These are phyloP conservation scores for Amanita pallidorosea DNA, from an alignment of 768 basidiomycete genomes.

Conservation along the genomic window DNA sequence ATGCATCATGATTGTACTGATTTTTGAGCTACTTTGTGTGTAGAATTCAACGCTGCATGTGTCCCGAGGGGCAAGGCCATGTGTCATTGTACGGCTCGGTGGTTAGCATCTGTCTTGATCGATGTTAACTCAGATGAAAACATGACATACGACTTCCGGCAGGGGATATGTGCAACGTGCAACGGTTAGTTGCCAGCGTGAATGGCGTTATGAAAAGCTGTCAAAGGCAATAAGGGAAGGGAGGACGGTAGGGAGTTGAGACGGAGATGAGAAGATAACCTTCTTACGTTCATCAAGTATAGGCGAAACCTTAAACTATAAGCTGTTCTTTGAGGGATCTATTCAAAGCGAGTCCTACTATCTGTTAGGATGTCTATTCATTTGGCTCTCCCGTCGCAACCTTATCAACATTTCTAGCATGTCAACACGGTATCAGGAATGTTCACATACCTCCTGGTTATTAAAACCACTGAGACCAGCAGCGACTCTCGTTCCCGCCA, in stretches of 20 bases:
- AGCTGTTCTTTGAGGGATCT: too few relatives aligned
- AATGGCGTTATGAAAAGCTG: conserved; percentile 52
- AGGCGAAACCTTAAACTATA: conserved; percentile 42
- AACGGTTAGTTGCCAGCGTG: conserved; percentile 43
- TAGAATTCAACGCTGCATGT: background rate
- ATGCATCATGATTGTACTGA: too few relatives aligned
- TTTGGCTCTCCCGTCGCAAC: background rate
- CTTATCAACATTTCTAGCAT: background rate
- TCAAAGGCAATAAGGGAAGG: conserved; percentile 53
- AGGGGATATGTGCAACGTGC: conserved; percentile 48
- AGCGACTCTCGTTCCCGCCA: conserved; percentile 67
- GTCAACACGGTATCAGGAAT: background rate
- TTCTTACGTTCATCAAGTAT: conserved; percentile 69
- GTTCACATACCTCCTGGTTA: conserved; percentile 17
- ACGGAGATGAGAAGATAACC: conserved; percentile 65
- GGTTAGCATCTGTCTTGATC: conserved; percentile 77
- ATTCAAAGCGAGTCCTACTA: too few relatives aligned
- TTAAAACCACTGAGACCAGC: conserved; percentile 50
- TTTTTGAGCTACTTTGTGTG: too few relatives aligned
- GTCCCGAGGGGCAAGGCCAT: background rate
- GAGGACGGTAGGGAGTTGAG: conserved; percentile 56
- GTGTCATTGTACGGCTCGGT: background rate
- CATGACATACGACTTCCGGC: conserved; percentile 70
- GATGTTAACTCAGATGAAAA: conserved; percentile 91
- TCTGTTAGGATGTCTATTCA: conserved; percentile 29